Evolutionary conservation across 306 rosid genomes (phyloP).

Genomic region (Medicago arabica): DNA sequence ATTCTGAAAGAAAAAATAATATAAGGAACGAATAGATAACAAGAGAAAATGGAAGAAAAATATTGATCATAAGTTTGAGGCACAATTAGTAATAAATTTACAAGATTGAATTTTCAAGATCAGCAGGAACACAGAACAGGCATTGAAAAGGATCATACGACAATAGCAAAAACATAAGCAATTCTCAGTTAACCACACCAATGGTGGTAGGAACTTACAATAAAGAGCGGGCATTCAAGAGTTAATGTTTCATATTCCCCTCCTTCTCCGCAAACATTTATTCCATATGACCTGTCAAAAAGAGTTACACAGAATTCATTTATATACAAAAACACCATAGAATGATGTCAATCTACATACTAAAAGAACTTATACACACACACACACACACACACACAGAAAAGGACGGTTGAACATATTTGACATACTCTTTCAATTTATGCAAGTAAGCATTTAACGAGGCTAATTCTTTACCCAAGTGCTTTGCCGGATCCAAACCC

Average conservation of each 20-base stretch:
- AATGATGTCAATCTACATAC: constrained; percentile 11
- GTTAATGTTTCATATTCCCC: constrained; percentile 80
- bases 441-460: constrained; percentile 74
- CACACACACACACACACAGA: constrained; percentile 24
- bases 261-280: constrained; percentile 96
- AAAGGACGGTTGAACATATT: constrained; percentile 28
- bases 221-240: constrained; percentile 93
- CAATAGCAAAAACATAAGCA: neutral
- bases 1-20: constrained; percentile 55
- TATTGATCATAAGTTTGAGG: constrained; percentile 12
- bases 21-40: constrained; percentile 26
- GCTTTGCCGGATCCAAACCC: constrained; percentile 94
- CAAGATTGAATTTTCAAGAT: constrained; percentile 34
- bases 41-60: constrained; percentile 33
- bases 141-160: constrained; percentile 15
- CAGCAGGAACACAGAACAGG: constrained; percentile 17
- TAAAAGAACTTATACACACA: constrained; percentile 28
- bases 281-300: constrained; percentile 74
- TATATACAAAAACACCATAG: constrained; percentile 1
- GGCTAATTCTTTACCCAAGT: constrained; percentile 89
- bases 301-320: neutral
- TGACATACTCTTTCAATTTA: constrained; percentile 81
- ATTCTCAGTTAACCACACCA: constrained; percentile 8
- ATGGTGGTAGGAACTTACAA: constrained; percentile 56
- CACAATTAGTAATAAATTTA: neutral